Base-by-base conservation (phyloP, 164 flowering plant genomes). In the Echeveria elegans region DNA sequence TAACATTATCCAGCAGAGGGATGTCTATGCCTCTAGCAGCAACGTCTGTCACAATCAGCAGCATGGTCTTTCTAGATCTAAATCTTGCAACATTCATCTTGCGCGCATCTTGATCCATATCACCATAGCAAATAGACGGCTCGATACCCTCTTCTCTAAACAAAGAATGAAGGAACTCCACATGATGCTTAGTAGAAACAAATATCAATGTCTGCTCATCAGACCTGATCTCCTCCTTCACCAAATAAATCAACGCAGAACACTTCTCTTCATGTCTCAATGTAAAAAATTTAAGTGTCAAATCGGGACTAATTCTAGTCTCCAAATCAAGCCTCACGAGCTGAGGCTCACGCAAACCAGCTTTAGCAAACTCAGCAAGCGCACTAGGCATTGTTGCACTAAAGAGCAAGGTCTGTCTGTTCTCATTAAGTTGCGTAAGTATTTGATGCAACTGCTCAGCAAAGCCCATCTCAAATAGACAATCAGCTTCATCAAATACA, bases 11-110 rank as follows among this genome's bases (percentile, higher is more conserved):
- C 58, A 94, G 96, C 74, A 91, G 78, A 1, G 99, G 99, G 58
- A 94, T 94, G 76, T 94, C 99, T 76, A 94, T 88, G 26, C 99
- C 99, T 73, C 99, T 82, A 34, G 97, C 97, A 9, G 99, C 99
- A 77, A 94, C 82, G 84, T 91, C 97, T 9, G 96, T 94, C 75
- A 94, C 99, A 73, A 94, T 82, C 63, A 94, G 73, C 58, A 89
- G 58, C 97, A 88, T 94, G 12, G 96, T 91, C 76, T 80, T 94
- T 71, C 96, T 83, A 26, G 92, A 76, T 75, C 97, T 83, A 74
- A 94, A 94, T 77, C 74, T 82, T 47, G 96, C 81, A 58, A 94
- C 31, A 68, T 87, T 81, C 66, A 94, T 94, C 74, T 91, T 91
- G 47, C 96, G 90, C 75, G 97, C 99, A 81, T 94, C 99, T 71